Base-by-base conservation (phyloP, 495 filamentous ascomycete species). In the Penicillium steckii region DNA sequence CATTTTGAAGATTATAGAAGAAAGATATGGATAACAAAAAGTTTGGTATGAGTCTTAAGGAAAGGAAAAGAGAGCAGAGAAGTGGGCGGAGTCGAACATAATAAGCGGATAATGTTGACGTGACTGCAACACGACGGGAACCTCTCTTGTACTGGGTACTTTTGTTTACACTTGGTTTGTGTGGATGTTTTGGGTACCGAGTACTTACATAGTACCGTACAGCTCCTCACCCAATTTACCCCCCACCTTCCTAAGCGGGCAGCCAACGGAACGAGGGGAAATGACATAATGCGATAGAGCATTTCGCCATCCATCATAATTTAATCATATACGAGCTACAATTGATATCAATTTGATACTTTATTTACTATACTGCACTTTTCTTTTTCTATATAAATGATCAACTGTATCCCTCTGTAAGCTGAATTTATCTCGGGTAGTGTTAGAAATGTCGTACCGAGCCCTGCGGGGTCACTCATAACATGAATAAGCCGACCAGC, bases 1-100 rank as follows among this genome's bases (percentile, higher is more conserved):
- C 90, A 95, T 95, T 82, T 80, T 93, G 85, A 79, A 68, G 68
- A 42, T 57, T 53, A 47, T 9, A 56, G 50, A 61, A 38, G 42
- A 46, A 22, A 27, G 49, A 46, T 50, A 46, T 29, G 47, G 19
- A 46, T 42, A 32, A 35, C 35, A 48, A 42, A 40, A 52, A 24
- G 18, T 37, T 37, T 13, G 26, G 33, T 37, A 37, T 37, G 33
- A 37, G 33, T 37, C 33, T 29, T 44, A 41, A 42, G 50, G 47
- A 50, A 53, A 44, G 44, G 44, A 55, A 41, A 55, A 52, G 61
- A 49, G 46, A 46, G 42, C 40, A 43, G 29, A 42, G 23, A 38
- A 42, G 44, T 27, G 40, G 55, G 60, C 37, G 44, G 42, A 55
- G 29, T 53, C 13, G 61, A 43, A 56, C 56, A 63, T 61, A 68